Evolutionary conservation across 1,139 yeast genomes (phyloP).

Genomic region (Keqinozyma sinolaborantium): DNA sequence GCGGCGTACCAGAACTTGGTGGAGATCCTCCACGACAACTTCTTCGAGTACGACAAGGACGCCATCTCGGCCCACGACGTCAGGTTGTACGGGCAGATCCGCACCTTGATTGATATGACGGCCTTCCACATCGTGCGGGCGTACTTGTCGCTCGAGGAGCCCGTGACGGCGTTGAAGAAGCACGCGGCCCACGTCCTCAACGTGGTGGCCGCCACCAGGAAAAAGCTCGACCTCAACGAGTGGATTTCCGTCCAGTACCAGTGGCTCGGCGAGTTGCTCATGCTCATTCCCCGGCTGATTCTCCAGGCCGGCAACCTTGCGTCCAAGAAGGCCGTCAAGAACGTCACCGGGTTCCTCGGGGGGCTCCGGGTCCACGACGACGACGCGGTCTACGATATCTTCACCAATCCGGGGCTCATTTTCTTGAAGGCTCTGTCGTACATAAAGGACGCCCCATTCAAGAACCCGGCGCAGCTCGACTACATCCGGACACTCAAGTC

Average conservation of each 20-base stretch:
- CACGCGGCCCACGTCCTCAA: slow-evolving; percentile 61
- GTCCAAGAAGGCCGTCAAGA: slow-evolving; percentile 8
- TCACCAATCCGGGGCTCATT: slow-evolving; percentile 27
- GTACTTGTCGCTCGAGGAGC: slow-evolving; percentile 57
- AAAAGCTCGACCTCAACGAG: slow-evolving; percentile 12
- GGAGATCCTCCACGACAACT: slow-evolving; percentile 20
- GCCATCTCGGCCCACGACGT: slow-evolving; percentile 25
- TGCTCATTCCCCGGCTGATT: slow-evolving; percentile 39
- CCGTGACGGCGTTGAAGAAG: slow-evolving; percentile 57
- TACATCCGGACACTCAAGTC: slow-evolving; percentile 4
- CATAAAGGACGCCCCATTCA: slow-evolving; percentile 1
- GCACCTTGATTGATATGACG: slow-evolving; percentile 53
- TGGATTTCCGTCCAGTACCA: slow-evolving; percentile 47
- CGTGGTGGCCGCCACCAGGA: slow-evolving; percentile 15
- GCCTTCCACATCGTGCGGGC: slow-evolving; percentile 64
- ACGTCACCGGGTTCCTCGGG: slow-evolving; percentile 22
- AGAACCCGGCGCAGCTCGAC: slow-evolving; percentile 7
- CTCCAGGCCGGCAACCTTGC: slow-evolving; percentile 22
- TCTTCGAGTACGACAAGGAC: slow-evolving; percentile 11
- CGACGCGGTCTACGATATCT: slow-evolving; percentile 16
- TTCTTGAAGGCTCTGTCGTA: slow-evolving; percentile 20
- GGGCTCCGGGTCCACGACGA: slow-evolving; percentile 33
- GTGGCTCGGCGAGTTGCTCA: slow-evolving; percentile 58
- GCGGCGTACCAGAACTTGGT: slow-evolving; percentile 31
- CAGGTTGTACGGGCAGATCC: slow-evolving; percentile 25